Evolutionary conservation across 2,329 filamentous ascomycete species (phyloP).

Genomic region (Pyrenophora graminea): DNA sequence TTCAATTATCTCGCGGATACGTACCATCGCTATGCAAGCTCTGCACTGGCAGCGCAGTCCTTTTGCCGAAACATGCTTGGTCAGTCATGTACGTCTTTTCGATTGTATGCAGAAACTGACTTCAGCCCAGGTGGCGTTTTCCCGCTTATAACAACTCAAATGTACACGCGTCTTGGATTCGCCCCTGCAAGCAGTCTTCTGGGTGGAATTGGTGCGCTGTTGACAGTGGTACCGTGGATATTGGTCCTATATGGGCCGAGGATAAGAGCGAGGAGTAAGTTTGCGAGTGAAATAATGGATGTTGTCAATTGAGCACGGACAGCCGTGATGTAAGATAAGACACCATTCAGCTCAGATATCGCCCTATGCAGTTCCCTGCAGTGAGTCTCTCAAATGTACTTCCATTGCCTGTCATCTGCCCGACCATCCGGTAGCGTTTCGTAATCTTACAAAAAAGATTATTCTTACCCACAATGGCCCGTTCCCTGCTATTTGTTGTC

Average conservation of each 20-base stretch:
- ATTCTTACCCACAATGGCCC: too few relatives aligned
- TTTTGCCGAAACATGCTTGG: constrained; percentile 83
- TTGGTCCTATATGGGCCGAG: constrained; percentile 75
- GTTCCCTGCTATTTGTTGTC: too few relatives aligned
- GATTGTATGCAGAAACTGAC: constrained; percentile 3
- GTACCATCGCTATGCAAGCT: constrained; percentile 83
- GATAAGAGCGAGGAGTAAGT: constrained; percentile 76
- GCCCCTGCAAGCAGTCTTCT: constrained; percentile 73
- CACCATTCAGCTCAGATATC: not conserved
- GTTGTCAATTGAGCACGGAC: constrained; percentile 1
- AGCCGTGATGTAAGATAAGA: not conserved
- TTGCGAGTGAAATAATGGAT: constrained; percentile 60
- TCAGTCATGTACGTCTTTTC: constrained; percentile 13
- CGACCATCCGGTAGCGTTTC: too few relatives aligned
- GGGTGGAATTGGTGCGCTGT: constrained; percentile 67
- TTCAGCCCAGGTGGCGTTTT: constrained; percentile 65
- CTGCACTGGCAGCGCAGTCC: constrained; percentile 81
- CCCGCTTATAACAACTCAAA: constrained; percentile 71
- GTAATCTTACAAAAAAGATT: too few relatives aligned
- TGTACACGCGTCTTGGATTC: constrained; percentile 75
- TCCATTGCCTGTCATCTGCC: too few relatives aligned
- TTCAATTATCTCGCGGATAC: constrained; percentile 94
- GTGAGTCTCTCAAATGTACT: too few relatives aligned
- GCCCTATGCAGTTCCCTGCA: too few relatives aligned
- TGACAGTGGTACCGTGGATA: constrained; percentile 87